These are phyloP conservation scores for Penicillium sp. DNA, from an alignment of 2,329 filamentous ascomycete species.

Conservation along the genomic window DNA sequence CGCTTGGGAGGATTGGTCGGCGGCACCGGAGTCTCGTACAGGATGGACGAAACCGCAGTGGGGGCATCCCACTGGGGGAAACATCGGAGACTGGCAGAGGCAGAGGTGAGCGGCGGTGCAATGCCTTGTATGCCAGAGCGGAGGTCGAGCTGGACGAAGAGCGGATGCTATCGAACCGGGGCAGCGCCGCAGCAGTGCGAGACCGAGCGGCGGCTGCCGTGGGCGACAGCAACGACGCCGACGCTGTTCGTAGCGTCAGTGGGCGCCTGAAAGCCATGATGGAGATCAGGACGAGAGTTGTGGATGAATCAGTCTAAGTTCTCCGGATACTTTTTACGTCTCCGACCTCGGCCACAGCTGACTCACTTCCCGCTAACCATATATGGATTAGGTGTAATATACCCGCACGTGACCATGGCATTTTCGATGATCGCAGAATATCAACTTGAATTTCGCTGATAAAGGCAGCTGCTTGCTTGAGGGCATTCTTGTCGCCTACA, in stretches of 20 bases:
- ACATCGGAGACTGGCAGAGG: conserved; percentile 71
- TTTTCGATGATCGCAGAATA: background rate
- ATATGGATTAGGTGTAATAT: background rate
- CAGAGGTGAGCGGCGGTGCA: conserved; percentile 83
- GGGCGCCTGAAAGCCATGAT: conserved; percentile 39
- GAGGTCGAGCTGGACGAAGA: conserved; percentile 65
- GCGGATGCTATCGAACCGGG: conserved; percentile 30
- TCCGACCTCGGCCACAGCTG: conserved; percentile 37
- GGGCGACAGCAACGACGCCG: conserved; percentile 28
- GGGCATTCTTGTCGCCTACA: background rate
- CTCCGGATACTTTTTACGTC: conserved; percentile 25
- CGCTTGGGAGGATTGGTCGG: conserved; percentile 81
- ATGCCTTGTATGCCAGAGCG: conserved; percentile 92
- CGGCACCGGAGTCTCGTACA: conserved; percentile 92
- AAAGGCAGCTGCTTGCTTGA: background rate
- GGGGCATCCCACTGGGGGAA: conserved; percentile 81
- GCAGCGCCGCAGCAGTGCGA: conserved; percentile 24
- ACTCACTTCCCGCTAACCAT: conserved; percentile 23
- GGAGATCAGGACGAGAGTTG: conserved; percentile 16
- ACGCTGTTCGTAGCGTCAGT: conserved; percentile 33
- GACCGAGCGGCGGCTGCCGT: conserved; percentile 25
- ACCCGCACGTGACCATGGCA: conserved; percentile 8
- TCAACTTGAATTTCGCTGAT: background rate
- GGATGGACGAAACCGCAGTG: conserved; percentile 93
- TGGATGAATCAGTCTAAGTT: conserved; percentile 25